These are phyloP conservation scores for Silene coronaria DNA, from an alignment of 179 eudicot genomes.

Conservation along the genomic window DNA sequence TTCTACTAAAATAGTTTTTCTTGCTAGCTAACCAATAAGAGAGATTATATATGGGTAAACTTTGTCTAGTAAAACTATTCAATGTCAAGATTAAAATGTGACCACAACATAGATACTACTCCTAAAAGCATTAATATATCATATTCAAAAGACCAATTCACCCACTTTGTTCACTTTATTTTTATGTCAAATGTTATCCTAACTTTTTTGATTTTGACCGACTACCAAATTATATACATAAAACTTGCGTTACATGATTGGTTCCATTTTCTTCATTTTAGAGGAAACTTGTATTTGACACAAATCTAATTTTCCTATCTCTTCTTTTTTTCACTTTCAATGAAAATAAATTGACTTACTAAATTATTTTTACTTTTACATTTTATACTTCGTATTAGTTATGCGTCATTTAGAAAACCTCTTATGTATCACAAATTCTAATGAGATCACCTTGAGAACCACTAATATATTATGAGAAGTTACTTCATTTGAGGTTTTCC, in stretches of 20 bases:
- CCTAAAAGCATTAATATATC: not conserved
- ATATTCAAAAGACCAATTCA: not conserved
- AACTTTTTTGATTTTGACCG: conserved; percentile 1
- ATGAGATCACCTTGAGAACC: no score
- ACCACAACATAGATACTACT: not conserved
- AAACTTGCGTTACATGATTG: not conserved
- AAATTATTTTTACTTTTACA: not conserved
- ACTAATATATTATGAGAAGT: no score
- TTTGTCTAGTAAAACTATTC: conserved; percentile 10
- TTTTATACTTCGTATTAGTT: no score
- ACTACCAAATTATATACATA: not conserved
- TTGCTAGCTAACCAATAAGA: conserved; percentile 19
- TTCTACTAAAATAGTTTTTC: not conserved
- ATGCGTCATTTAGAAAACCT: no score
- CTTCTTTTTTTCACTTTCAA: no score
- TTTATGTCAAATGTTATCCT: conserved; percentile 10
- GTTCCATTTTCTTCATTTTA: not conserved
- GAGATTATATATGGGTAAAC: conserved; percentile 4
- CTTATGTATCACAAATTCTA: no score
- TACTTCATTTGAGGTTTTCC: no score
- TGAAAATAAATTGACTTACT: not conserved
- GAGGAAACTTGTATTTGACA: not conserved
- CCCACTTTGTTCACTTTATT: not conserved
- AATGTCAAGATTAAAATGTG: not conserved
- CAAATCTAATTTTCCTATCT: no score